Conservation (phyloP, 768 basidiomycete species). For the Ramaria sp. region DNA sequence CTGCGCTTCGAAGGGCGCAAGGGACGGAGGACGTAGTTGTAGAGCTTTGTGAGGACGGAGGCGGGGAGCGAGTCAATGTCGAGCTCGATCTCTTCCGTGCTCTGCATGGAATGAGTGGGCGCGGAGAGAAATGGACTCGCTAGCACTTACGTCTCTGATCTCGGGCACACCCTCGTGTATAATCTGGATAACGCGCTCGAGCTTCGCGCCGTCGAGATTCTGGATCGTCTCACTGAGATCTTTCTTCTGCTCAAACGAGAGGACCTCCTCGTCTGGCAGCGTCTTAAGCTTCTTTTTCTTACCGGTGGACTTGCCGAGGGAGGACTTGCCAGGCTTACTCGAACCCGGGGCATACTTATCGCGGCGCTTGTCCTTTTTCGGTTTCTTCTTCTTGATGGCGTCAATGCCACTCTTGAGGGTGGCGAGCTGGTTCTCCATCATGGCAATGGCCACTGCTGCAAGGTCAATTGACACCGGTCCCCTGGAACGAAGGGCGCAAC, state of each 20-base stretch:
- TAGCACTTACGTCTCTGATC: constrained; percentile 72
- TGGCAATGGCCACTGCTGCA: constrained; percentile 52
- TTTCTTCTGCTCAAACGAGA: constrained; percentile 96
- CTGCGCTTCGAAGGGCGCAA: constrained; percentile 55
- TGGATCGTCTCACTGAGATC: constrained; percentile 92
- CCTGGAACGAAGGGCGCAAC: not conserved
- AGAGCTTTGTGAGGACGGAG: constrained; percentile 80
- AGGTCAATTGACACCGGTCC: constrained; percentile 14
- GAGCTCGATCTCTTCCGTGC: constrained; percentile 95
- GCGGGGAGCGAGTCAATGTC: constrained; percentile 91
- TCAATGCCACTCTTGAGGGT: constrained; percentile 62
- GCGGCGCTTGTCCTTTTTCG: constrained; percentile 56
- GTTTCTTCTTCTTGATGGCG: constrained; percentile 43
- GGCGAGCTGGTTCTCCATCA: constrained; percentile 77
- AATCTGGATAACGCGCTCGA: constrained; percentile 89
- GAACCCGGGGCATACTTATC: constrained; percentile 39
- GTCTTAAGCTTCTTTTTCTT: constrained; percentile 51
- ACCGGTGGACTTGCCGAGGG: constrained; percentile 34
- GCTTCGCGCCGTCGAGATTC: constrained; percentile 68
- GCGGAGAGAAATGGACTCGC: too few relatives aligned
- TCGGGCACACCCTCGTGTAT: constrained; percentile 92
- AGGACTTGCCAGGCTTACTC: constrained; percentile 29
- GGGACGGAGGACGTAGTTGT: constrained; percentile 88
- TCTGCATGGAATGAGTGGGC: constrained; percentile 32
- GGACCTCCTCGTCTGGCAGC: constrained; percentile 64